Percentiles rank a stretch among this genome's conserved stretches.
phyloP scores from a whole-genome alignment of 108 stramenopile species.

The Ochromonas danica region DNA sequence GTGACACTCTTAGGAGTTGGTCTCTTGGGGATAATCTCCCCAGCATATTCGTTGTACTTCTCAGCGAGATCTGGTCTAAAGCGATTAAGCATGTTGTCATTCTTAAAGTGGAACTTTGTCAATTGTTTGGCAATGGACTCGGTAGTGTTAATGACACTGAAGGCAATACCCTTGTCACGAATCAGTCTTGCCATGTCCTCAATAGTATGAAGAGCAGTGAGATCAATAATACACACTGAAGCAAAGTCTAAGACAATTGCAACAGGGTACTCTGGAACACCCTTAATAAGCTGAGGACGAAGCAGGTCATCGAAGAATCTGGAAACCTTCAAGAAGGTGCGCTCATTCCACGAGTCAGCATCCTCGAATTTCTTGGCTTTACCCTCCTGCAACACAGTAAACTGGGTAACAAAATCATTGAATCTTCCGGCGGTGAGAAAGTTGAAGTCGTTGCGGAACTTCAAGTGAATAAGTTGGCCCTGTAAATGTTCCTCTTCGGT shows the following conservation, averaged over 20 bases:
- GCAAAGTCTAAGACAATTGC: neutral
- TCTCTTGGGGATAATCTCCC: neutral
- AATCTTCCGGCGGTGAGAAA: slow-evolving; percentile 1
- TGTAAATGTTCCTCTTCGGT: neutral
- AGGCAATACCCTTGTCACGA: neutral
- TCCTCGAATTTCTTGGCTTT: neutral
- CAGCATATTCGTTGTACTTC: neutral
- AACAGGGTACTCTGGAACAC: neutral
- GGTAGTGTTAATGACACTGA: neutral
- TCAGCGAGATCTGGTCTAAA: neutral
- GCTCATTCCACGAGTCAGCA: neutral
- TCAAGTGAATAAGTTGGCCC: neutral
- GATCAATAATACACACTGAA: neutral
- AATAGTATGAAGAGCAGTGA: neutral
- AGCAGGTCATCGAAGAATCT: neutral
- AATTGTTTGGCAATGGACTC: neutral
- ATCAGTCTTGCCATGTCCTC: neutral
- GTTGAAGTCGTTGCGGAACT: neutral
- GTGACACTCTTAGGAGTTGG: neutral
- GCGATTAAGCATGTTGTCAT: neutral
- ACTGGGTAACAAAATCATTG: neutral
- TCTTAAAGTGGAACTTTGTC: neutral
- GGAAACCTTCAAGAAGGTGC: neutral
- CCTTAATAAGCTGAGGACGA: neutral
- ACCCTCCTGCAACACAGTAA: neutral